Evolutionary conservation across 2,329 filamentous ascomycete genomes (phyloP).

Genomic region (Aspergillus sp.): DNA sequence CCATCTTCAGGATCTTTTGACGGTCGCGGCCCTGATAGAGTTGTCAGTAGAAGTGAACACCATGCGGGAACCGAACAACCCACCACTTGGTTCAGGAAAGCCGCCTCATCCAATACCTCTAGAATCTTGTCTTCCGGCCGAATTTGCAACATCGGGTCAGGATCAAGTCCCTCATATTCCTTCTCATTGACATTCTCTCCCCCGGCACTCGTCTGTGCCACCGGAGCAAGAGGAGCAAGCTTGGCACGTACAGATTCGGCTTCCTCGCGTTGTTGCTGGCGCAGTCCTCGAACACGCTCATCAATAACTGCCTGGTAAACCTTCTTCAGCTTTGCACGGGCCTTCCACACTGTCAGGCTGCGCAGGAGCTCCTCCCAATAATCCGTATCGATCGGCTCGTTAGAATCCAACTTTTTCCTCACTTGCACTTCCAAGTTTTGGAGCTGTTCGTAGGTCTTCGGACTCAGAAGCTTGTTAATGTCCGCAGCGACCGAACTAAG

Average conservation of each 20-base stretch:
- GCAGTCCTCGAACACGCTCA: conserved; percentile 64
- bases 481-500: conserved; percentile 80
- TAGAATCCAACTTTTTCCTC: conserved; percentile 75
- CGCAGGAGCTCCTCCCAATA: conserved; percentile 94
- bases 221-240: conserved; percentile 49
- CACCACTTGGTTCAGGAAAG: conserved; percentile 57
- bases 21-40: conserved; percentile 51
- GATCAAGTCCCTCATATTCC: conserved; percentile 54
- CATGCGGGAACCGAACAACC: conserved; percentile 20
- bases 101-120: conserved; percentile 56
- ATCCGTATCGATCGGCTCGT: conserved; percentile 91
- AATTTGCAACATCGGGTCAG: conserved; percentile 64
- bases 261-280: conserved; percentile 65
- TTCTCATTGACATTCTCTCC: conserved; percentile 18
- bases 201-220: conserved; percentile 21
- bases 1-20: conserved; percentile 60
- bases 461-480: conserved; percentile 80
- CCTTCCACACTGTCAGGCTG: conserved; percentile 85
- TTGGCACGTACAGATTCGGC: conserved; percentile 56
- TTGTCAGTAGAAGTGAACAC: conserved; percentile 10
- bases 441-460: conserved; percentile 85
- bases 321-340: conserved; percentile 75
- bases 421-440: conserved; percentile 84
- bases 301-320: conserved; percentile 74
- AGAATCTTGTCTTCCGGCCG: conserved; percentile 61